Evolutionary conservation across 129 eudicot species (phyloP), one percentile per base, ranked within the genome.

Genomic region (Helianthus tuberosus): DNA sequence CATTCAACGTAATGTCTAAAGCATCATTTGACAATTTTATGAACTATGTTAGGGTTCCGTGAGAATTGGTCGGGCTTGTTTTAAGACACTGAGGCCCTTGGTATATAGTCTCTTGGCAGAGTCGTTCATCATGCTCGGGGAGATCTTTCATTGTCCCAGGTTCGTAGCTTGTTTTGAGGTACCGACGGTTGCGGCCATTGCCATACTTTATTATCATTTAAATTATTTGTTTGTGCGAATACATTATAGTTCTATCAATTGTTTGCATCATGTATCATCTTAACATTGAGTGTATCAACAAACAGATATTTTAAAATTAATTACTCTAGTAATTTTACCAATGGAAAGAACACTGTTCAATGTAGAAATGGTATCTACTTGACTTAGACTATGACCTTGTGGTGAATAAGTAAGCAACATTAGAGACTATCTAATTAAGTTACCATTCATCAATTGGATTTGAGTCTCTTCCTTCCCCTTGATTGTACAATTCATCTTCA

Each of bases 1-100:
- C 55, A 49, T 61, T 63, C 51, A 63, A 70, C 74, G 51, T 82
- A 58, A 66, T n/a, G 48, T 72, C 48, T 68, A 66, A 14, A 68
- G 41, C 58, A 70, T 66, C 57, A 39, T 67, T 76, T 64, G 70
- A 57, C 14, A 68, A 46, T 49, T 36, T 76, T 62, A 32, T 77
- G 50, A 50, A 50, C 71, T 62, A 49, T 72, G 27, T 29, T 79
- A 93, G 98, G 91, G 98, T 94, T 71, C 97, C 27, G 97, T 94
- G 82, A 97, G 97, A 71, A 88, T 93, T 83, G 98, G 98, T 12
- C 89, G 98, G 65, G 98, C 98, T 71, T 94, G 98, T 84, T 94
- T 86, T 70, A 97, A 94, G 81, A 88, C 96, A 54, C 73, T 90
- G 78, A 89, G 98, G 84, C 98, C 98, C 25, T 78, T 94, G 87